These are phyloP conservation scores for Carex kokanica DNA, from an alignment of 176 grass and related monocot species.

Conservation along the genomic window DNA sequence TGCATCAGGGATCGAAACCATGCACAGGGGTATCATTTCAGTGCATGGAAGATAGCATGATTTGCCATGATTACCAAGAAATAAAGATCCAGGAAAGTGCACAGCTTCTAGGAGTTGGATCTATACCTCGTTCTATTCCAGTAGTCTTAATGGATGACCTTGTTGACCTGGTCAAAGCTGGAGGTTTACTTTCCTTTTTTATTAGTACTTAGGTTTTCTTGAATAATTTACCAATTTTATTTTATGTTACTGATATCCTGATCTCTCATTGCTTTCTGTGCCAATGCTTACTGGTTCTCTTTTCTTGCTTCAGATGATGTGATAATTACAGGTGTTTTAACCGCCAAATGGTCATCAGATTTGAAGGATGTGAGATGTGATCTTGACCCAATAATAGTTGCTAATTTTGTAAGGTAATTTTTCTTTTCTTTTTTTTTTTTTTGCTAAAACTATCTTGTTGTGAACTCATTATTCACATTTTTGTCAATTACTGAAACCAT, in stretches of 20 bases:
- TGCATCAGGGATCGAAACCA: constrained; percentile 46
- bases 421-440: too few relatives aligned
- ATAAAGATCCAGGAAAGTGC: constrained; percentile 97
- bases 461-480: not conserved
- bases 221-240: not conserved
- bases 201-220: not conserved
- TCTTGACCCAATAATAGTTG: constrained; percentile 83
- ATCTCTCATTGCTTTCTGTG: not conserved
- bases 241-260: not conserved
- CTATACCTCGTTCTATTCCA: constrained; percentile 84
- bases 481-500: not conserved
- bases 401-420: constrained; percentile 78
- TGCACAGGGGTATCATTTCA: constrained; percentile 60
- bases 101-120: constrained; percentile 81
- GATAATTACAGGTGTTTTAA: constrained; percentile 70
- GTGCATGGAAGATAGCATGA: constrained; percentile 52
- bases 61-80: constrained; percentile 90
- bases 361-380: constrained; percentile 83
- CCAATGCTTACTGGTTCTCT: constrained; percentile 20
- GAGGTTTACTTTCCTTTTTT: constrained; percentile 44
- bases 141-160: constrained; percentile 87
- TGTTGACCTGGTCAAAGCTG: constrained; percentile 81
- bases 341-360: constrained; percentile 94
- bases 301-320: constrained; percentile 72
- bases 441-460: not conserved